Evolutionary conservation across 2,329 filamentous ascomycete species (phyloP), one percentile per base, ranked within the genome.

Genomic region (Saccharata proteae): DNA sequence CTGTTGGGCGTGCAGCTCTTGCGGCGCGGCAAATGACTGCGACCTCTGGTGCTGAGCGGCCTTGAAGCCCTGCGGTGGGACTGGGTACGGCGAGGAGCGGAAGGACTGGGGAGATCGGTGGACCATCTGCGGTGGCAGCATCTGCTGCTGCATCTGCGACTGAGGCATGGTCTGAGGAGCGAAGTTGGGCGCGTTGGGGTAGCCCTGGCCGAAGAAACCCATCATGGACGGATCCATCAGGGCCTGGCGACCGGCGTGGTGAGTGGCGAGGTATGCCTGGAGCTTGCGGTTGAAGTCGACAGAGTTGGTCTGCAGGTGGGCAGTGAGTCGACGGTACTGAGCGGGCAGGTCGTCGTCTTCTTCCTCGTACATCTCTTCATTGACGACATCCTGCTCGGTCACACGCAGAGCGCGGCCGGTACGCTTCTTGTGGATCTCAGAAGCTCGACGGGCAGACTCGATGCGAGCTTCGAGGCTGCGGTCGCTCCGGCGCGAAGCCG

Each of bases 311-410:
- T 74, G 67, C 36, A 80, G 58, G 43, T 77, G 69, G 3, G 71
- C 65, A 10, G 71, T 72, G 18, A 83, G 59, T 10, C 73, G 62
- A 36, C 74, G 67, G 47, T 76, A 80, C 32, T 74, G 72, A 38
- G 73, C 67, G 1, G 78, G 75, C 15, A 82, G 51, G 35, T 86
- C 80, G 43, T 93, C 82, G 32, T 93, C 85, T 48, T 93, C 82
- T 54, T 93, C 86, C 48, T 93, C 85, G 50, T 94, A 94, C 83
- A 93, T 93, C 52, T 92, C 84, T 52, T 93, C 86, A 40, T 83
- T 85, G 43, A 80, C 64, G 9, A 93, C 85, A 57, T 90, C 85
- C 47, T 90, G 72, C 54, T 86, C 80, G 16, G 79, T 85, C 36
- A 94, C 80, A 43, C 77, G 76, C 37, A 94, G 67, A 2, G 71